phyloP scores from a whole-genome alignment of 1,284 basidiomycete genomes.

The Meira miltonrushii region DNA sequence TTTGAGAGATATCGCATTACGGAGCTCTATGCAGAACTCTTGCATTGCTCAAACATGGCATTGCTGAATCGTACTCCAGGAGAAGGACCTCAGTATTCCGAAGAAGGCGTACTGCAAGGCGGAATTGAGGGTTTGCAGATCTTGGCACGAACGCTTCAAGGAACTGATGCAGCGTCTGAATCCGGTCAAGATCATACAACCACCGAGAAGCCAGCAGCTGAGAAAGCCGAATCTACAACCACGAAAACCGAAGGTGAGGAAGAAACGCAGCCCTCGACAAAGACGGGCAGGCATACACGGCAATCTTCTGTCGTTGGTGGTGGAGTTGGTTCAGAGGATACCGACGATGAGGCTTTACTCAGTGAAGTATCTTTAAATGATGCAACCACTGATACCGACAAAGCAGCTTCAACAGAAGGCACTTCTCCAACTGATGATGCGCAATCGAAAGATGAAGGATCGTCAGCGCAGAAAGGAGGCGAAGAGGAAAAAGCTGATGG shows the following conservation, averaged over 20 bases:
- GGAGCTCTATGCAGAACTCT: conserved; percentile 90
- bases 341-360: conserved; percentile 41
- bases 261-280: neutral
- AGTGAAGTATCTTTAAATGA: conserved; percentile 33
- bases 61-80: conserved; percentile 69
- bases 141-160: conserved; percentile 43
- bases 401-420: conserved; percentile 4
- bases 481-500: conserved; percentile 13
- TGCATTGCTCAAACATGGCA: conserved; percentile 98
- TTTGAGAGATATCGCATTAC: conserved; percentile 95
- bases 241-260: neutral
- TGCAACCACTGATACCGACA: conserved; percentile 1
- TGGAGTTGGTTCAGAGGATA: conserved; percentile 23
- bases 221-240: neutral
- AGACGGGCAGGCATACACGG: conserved; percentile 12
- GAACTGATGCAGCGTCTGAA: conserved; percentile 23
- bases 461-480: conserved; percentile 2
- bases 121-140: conserved; percentile 51
- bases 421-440: conserved; percentile 2
- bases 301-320: conserved; percentile 14
- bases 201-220: neutral
- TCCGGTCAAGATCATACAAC: conserved; percentile 20
- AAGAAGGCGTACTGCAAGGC: conserved; percentile 41
- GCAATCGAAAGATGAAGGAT: neutral
- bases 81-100: conserved; percentile 46